Conservation (phyloP, 805 yeast species). For the Starmerella roubikii region DNA sequence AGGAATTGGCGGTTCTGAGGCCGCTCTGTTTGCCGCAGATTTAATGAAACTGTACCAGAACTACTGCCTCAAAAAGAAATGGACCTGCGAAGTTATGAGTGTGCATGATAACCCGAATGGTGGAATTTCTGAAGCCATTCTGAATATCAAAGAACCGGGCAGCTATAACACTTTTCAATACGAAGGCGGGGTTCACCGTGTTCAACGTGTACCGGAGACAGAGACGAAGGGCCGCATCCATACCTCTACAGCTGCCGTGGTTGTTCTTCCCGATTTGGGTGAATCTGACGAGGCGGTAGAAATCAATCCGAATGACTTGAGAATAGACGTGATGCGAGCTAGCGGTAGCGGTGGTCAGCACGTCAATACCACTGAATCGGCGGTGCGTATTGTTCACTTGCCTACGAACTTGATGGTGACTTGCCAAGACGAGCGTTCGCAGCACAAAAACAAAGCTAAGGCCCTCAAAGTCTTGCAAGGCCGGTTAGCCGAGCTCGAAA, state of each 20-base stretch:
- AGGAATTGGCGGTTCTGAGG: constrained; percentile 94
- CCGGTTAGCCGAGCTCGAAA: constrained; percentile 68
- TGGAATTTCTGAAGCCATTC: constrained; percentile 65
- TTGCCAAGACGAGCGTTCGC: constrained; percentile 92
- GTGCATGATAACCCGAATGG: constrained; percentile 38
- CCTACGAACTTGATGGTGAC: constrained; percentile 82
- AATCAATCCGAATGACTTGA: constrained; percentile 74
- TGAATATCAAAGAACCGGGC: constrained; percentile 61
- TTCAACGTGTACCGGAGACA: constrained; percentile 85
- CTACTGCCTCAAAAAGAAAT: constrained; percentile 48
- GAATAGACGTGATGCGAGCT: constrained; percentile 94
- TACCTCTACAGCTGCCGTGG: constrained; percentile 92
- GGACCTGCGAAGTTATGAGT: constrained; percentile 55
- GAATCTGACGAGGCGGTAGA: constrained; percentile 44
- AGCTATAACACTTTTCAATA: constrained; percentile 58
- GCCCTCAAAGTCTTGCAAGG: constrained; percentile 76
- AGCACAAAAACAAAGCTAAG: constrained; percentile 84
- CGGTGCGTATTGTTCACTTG: constrained; percentile 80
- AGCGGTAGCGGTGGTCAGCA: constrained; percentile 98
- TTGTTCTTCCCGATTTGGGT: constrained; percentile 60
- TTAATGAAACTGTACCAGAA: constrained; percentile 67
- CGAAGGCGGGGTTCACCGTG: constrained; percentile 94
- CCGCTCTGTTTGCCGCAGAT: constrained; percentile 73
- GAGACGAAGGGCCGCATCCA: constrained; percentile 90
- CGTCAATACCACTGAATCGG: constrained; percentile 94